phyloP scores from a whole-genome alignment of 1,139 yeast genomes.

The Debaryomyces subglobosus region DNA sequence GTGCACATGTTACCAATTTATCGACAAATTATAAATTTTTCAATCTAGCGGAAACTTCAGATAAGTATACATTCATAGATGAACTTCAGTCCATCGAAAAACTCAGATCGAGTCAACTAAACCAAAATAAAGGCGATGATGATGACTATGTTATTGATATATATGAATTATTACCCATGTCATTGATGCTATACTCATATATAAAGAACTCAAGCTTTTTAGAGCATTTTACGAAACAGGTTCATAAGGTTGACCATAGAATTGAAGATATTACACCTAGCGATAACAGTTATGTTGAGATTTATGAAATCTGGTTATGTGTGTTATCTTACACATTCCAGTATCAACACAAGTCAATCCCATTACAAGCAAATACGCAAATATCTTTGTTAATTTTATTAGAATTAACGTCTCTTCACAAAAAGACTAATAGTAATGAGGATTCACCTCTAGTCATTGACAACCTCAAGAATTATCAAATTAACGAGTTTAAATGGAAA shows the following conservation, averaged over 20 bases:
- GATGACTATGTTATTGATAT: slow-evolving; percentile 17
- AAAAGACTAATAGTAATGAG: slow-evolving; percentile 10
- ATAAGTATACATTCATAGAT: slow-evolving; percentile 22
- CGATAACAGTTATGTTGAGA: slow-evolving; percentile 23
- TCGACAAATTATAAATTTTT: slow-evolving; percentile 14
- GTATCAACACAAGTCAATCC: slow-evolving; percentile 34
- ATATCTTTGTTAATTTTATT: slow-evolving; percentile 27
- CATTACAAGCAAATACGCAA: slow-evolving; percentile 26
- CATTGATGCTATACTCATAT: slow-evolving; percentile 19
- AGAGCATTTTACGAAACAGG: slow-evolving; percentile 22
- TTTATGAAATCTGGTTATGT: slow-evolving; percentile 41
- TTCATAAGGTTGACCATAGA: slow-evolving; percentile 13
- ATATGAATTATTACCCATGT: slow-evolving; percentile 11
- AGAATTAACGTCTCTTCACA: slow-evolving; percentile 24
- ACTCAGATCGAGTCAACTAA: slow-evolving; percentile 14
- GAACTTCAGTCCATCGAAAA: slow-evolving; percentile 25
- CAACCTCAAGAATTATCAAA: slow-evolving; percentile 22
- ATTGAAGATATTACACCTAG: slow-evolving; percentile 21
- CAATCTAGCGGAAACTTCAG: slow-evolving; percentile 4
- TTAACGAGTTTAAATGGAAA: slow-evolving; percentile 47
- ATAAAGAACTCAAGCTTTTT: slow-evolving; percentile 26
- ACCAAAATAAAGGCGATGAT: slow-evolving; percentile 12
- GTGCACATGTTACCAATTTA: slow-evolving; percentile 22
- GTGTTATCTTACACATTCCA: slow-evolving; percentile 40
- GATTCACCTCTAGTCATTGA: slow-evolving; percentile 11